Evolutionary conservation across 2,329 filamentous ascomycete genomes (phyloP).

Genomic region (Cladosporium oxysporum): DNA sequence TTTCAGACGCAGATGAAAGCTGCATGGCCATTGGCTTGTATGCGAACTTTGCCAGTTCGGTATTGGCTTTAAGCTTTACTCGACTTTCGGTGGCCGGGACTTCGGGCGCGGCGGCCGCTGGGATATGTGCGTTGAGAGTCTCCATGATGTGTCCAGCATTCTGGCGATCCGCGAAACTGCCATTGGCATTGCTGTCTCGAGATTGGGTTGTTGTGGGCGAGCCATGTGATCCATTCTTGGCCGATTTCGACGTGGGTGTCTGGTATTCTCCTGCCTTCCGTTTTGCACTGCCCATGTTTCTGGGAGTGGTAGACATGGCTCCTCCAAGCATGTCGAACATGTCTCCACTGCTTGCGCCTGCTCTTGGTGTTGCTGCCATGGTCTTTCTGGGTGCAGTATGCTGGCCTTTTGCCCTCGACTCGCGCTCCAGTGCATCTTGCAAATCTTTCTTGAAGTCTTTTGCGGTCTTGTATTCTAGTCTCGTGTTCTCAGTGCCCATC

Average conservation of each 20-base stretch:
- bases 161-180: conserved; percentile 68
- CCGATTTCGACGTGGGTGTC: conserved; percentile 51
- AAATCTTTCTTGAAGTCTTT: conserved; percentile 83
- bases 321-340: conserved; percentile 68
- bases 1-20: conserved; percentile 85
- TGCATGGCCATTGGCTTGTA: conserved; percentile 97
- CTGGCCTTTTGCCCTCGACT: conserved; percentile 67
- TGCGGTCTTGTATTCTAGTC: conserved; percentile 68
- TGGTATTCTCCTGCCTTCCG: conserved; percentile 53
- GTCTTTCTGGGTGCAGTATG: conserved; percentile 61
- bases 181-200: conserved; percentile 10
- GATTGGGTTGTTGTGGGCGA: conserved; percentile 52
- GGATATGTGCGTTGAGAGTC: conserved; percentile 73
- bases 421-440: conserved; percentile 79
- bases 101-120: conserved; percentile 53
- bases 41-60: conserved; percentile 83
- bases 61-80: conserved; percentile 81
- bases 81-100: conserved; percentile 70
- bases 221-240: conserved; percentile 42
- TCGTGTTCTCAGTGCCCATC: conserved; percentile 79
- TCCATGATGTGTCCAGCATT: conserved; percentile 83
- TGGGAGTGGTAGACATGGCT: conserved; percentile 47
- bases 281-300: conserved; percentile 39
- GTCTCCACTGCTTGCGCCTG: conserved; percentile 59
- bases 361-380: conserved; percentile 60